These are phyloP conservation scores for Eruca vesicaria DNA, from an alignment of 441 rosid species.

Conservation along the genomic window DNA sequence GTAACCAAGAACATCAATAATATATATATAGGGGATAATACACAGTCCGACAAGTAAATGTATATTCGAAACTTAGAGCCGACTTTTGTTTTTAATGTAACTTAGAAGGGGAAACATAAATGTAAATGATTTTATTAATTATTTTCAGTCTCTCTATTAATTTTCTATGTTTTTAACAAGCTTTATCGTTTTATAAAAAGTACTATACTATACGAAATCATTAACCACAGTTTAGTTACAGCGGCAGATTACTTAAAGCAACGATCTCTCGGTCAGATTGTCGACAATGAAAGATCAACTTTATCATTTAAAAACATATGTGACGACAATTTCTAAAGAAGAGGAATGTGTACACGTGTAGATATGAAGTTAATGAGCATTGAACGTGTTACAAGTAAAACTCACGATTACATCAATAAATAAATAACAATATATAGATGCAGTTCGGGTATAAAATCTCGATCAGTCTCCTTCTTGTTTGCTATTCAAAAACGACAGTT, in stretches of 20 bases:
- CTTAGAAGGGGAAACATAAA: too few relatives aligned
- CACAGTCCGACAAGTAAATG: not conserved
- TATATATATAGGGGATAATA: not conserved
- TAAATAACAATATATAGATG: not conserved
- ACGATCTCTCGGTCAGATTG: not conserved
- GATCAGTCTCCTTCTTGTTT: conserved; percentile 20
- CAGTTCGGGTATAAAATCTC: conserved; percentile 1
- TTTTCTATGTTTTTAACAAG: not conserved
- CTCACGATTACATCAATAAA: not conserved
- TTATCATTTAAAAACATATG: not conserved
- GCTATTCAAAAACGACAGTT: conserved; percentile 23
- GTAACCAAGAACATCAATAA: not conserved
- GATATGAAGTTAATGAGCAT: conserved; percentile 3
- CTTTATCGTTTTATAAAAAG: not conserved
- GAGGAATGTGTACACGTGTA: conserved; percentile 9
- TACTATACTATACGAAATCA: not conserved
- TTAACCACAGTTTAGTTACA: not conserved
- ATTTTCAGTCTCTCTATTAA: not conserved
- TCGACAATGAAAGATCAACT: not conserved
- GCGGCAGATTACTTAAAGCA: not conserved
- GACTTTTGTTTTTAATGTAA: too few relatives aligned
- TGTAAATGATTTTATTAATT: not conserved
- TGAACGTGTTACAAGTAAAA: not conserved
- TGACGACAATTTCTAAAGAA: not conserved
- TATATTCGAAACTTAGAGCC: too few relatives aligned